phyloP scores from a whole-genome alignment of 345 rosid species.

The Ricinus communis region DNA sequence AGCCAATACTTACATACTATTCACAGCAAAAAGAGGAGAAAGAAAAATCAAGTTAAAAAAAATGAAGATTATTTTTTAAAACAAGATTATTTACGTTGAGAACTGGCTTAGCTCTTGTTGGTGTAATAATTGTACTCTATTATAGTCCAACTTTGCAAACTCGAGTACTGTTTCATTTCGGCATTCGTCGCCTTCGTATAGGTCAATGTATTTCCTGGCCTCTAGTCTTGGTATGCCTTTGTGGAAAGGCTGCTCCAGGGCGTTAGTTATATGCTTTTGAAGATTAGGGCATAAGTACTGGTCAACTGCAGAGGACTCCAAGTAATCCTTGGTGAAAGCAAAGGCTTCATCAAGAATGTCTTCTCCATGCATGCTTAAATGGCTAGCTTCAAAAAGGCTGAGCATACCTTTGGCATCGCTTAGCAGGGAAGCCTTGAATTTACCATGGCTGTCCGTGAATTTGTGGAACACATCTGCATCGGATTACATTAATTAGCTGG shows the following conservation, averaged over 20 bases:
- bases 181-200: background rate
- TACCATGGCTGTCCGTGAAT: background rate
- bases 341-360: background rate
- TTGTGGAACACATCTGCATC: constrained; percentile 5
- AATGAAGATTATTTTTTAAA: too few relatives aligned
- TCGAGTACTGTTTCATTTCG: background rate
- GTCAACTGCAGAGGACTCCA: background rate
- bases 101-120: background rate
- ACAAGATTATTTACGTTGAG: background rate
- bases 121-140: constrained; percentile 1
- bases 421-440: background rate
- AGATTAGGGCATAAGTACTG: background rate
- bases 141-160: background rate
- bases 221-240: constrained; percentile 2
- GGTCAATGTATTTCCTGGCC: background rate
- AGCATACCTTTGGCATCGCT: background rate
- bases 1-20: background rate
- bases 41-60: background rate
- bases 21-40: background rate
- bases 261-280: background rate
- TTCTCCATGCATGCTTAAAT: background rate
- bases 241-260: background rate
- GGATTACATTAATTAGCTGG: too few relatives aligned
- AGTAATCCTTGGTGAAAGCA: background rate
- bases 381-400: constrained; percentile 10